Base-by-base conservation (phyloP, 805 yeast genomes). In the Monosporozyma aquatica region DNA sequence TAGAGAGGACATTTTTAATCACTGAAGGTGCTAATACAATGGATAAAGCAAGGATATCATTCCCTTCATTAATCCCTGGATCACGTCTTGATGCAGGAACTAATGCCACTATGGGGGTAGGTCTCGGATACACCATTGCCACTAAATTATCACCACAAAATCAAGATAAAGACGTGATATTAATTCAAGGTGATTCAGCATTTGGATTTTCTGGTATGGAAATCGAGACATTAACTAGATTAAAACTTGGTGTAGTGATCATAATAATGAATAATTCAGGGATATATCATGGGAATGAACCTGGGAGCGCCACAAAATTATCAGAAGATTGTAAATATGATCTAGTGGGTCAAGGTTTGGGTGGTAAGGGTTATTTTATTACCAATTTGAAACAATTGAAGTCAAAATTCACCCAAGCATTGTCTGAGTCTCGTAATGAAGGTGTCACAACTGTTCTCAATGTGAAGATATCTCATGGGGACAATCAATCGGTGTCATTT, bases 21-120 rank as follows among this genome's bases (percentile, higher is more conserved):
- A 69, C 78, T 4, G 87, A 81, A 56, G 87, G 87, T n/a, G 87
- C 87, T 1, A 79, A 80, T 53, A 79, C 87, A 0, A 80, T 81
- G 87, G 87, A 81, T 50, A 67, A 75, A 18, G 79, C 86, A 2
- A 65, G 87, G 38, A 66, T 76, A 9, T 72, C 81, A 0, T 80
- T 81, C 54, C 74, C 76, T 5, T 66, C 78, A 38, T 58, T 62
- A 6, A 49, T 50, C 2, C 81, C 87, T 0, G 69, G 71, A 45
- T 71, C 66, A 17, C 59, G 85, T 29, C 59, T 81, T 18, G 89
- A 81, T 52, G 84, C 85, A 2, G 87, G 87, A 4, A 80, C 87
- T 0, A 78, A 77, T 59, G 86, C 85, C 1, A 81, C 87, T 0
- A 82, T 81, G 87, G 89, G 89, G 3, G 66, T 80, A 25, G 89